A percentile compares a stretch with the other conserved stretches of the same genome.
phyloP scores from a whole-genome alignment of 768 basidiomycete genomes.

The Kwoniella sp. region DNA sequence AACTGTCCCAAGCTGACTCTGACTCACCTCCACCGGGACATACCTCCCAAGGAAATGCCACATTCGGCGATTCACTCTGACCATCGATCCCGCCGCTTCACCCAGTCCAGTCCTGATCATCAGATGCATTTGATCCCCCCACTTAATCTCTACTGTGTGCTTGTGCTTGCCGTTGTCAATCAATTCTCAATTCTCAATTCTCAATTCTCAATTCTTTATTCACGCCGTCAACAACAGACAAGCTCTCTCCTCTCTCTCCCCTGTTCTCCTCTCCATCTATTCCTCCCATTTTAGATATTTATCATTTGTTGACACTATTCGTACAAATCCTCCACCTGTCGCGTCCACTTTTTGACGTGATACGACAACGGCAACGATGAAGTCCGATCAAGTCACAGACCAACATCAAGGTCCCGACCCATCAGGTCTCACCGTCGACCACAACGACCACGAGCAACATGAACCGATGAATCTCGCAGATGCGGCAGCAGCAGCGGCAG shows the following conservation, averaged over 20 bases:
- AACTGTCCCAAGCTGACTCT: too few relatives aligned
- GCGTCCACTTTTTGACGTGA: too few relatives aligned
- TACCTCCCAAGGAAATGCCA: neutral
- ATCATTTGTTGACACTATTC: neutral
- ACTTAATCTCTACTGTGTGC: too few relatives aligned
- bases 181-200: neutral
- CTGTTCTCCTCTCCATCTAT: too few relatives aligned
- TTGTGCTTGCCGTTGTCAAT: too few relatives aligned
- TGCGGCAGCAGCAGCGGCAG: neutral
- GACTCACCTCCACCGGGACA: constrained; percentile 22
- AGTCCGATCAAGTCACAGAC: neutral
- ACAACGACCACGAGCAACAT: neutral
- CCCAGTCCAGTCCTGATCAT: too few relatives aligned
- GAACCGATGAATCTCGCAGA: constrained; percentile 18
- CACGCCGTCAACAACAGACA: constrained; percentile 7
- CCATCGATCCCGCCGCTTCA: too few relatives aligned
- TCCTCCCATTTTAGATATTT: constrained; percentile 16
- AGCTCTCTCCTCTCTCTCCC: neutral
- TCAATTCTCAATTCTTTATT: constrained; percentile 15
- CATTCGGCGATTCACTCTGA: constrained; percentile 12
- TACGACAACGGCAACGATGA: too few relatives aligned
- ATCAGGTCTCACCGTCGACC: too few relatives aligned
- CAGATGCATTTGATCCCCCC: too few relatives aligned
- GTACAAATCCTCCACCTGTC: constrained; percentile 10
- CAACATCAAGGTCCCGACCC: neutral